These are phyloP conservation scores for Straminergon stramineum DNA, from an alignment of 225 moss, liverwort and hornwort species.

Conservation along the genomic window DNA sequence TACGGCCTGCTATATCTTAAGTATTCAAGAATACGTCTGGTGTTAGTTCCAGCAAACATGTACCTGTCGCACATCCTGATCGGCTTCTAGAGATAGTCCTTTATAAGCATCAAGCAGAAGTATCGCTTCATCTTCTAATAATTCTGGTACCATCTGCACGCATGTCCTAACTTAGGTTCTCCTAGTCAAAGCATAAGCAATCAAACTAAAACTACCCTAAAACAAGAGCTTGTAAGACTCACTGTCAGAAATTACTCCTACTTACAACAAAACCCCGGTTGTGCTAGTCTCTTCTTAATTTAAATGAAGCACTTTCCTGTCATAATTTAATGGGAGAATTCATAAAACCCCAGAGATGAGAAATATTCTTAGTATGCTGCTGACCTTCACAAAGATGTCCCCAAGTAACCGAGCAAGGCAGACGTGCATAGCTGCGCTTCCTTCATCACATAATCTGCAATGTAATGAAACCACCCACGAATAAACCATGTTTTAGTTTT, in stretches of 20 bases:
- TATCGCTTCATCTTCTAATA: slow-evolving; percentile 59
- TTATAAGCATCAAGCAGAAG: slow-evolving; percentile 69
- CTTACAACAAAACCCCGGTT: background rate
- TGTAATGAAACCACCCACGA: background rate
- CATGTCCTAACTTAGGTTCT: slow-evolving; percentile 12
- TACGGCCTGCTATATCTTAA: background rate
- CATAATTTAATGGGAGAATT: background rate
- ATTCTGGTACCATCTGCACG: slow-evolving; percentile 71
- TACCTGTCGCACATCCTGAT: slow-evolving; percentile 83
- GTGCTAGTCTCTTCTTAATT: background rate
- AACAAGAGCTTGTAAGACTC: background rate
- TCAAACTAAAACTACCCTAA: background rate
- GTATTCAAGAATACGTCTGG: background rate
- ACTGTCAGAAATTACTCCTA: background rate
- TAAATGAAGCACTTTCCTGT: background rate
- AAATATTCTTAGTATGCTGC: background rate
- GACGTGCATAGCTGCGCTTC: slow-evolving; percentile 37
- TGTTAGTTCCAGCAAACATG: background rate
- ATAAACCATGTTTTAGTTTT: background rate
- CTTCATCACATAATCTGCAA: slow-evolving; percentile 64
- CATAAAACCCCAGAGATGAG: background rate
- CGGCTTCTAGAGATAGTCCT: slow-evolving; percentile 35
- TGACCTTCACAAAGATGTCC: slow-evolving; percentile 83
- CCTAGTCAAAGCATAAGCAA: background rate
- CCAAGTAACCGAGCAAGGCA: slow-evolving; percentile 67